Evolutionary conservation across 331 rosid species (phyloP).

Genomic region (Phaseolus coccineus): DNA sequence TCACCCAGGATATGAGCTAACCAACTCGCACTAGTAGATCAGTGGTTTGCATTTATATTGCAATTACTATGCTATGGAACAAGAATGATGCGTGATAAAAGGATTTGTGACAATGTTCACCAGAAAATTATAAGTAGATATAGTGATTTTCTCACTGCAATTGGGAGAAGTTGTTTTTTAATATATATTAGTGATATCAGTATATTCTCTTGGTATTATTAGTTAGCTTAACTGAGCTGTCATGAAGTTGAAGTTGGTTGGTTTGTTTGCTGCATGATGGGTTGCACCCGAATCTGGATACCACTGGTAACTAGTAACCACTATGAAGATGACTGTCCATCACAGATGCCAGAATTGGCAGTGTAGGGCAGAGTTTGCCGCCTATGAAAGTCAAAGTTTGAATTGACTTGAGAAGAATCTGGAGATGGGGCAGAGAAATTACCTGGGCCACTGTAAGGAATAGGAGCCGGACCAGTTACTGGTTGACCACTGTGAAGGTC

Average conservation of each 20-base stretch:
- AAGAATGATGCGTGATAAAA: slow-evolving; percentile 7
- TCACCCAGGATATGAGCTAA: slow-evolving; percentile 1
- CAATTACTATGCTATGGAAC: slow-evolving; percentile 11
- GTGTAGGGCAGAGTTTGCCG: background rate
- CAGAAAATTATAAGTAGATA: background rate
- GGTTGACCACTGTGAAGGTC: background rate
- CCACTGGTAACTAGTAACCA: background rate
- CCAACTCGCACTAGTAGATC: slow-evolving; percentile 8
- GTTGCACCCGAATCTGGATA: background rate
- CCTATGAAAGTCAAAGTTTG: background rate
- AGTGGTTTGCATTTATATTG: slow-evolving; percentile 13
- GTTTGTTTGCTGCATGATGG: background rate
- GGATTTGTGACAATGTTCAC: slow-evolving; percentile 13
- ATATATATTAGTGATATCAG: background rate
- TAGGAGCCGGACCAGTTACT: background rate
- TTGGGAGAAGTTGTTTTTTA: background rate
- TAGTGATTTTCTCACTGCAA: background rate
- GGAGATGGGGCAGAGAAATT: background rate
- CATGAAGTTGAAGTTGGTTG: background rate
- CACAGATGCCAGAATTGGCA: background rate
- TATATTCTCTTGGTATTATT: background rate
- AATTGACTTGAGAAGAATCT: slow-evolving; percentile 2
- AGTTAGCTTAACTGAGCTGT: background rate
- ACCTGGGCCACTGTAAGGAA: background rate
- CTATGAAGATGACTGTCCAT: background rate